These are phyloP conservation scores for Fusarium setosum DNA, from an alignment of 2,329 filamentous ascomycete species.

Conservation along the genomic window DNA sequence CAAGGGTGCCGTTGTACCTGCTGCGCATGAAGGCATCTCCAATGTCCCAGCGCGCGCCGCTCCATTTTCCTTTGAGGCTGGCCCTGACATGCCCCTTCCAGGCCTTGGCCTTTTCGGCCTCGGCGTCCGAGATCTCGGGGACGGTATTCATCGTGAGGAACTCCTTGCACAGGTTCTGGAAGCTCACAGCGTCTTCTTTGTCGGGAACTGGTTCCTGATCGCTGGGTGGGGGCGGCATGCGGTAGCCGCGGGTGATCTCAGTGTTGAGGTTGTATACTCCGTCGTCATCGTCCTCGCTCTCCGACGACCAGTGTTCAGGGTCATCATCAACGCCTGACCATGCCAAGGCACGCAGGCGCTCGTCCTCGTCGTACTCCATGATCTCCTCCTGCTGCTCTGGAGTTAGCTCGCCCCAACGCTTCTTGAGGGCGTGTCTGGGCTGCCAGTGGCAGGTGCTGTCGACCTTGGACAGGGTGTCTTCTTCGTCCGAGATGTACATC, in stretches of 20 bases:
- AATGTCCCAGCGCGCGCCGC: background rate
- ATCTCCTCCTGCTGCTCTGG: conserved; percentile 52
- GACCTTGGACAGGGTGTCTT: conserved; percentile 46
- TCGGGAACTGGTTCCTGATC: background rate
- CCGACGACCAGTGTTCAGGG: conserved; percentile 16
- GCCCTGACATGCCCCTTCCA: conserved; percentile 1
- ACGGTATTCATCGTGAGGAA: conserved; percentile 5
- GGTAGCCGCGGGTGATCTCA: conserved; percentile 32
- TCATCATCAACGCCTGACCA: conserved; percentile 44
- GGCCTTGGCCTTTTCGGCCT: background rate
- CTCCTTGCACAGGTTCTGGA: conserved; percentile 12
- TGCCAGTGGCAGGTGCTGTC: conserved; percentile 55
- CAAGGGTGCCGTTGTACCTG: background rate
- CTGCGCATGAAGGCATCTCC: conserved; percentile 4
- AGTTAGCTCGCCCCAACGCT: conserved; percentile 53
- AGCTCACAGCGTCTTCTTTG: conserved; percentile 9
- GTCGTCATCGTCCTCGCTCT: conserved; percentile 25
- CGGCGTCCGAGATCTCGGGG: conserved; percentile 5
- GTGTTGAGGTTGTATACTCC: conserved; percentile 28
- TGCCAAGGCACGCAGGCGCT: conserved; percentile 49
- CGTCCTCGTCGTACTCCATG: conserved; percentile 49
- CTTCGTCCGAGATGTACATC: conserved; percentile 63
- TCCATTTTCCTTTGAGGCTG: background rate
- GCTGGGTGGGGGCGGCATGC: conserved; percentile 18
- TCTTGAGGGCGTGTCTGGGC: conserved; percentile 58